A percentile compares a stretch with the other conserved stretches of the same genome.
Conservation (phyloP, 2,329 filamentous ascomycete species). For the Aspergillus proliferans region DNA sequence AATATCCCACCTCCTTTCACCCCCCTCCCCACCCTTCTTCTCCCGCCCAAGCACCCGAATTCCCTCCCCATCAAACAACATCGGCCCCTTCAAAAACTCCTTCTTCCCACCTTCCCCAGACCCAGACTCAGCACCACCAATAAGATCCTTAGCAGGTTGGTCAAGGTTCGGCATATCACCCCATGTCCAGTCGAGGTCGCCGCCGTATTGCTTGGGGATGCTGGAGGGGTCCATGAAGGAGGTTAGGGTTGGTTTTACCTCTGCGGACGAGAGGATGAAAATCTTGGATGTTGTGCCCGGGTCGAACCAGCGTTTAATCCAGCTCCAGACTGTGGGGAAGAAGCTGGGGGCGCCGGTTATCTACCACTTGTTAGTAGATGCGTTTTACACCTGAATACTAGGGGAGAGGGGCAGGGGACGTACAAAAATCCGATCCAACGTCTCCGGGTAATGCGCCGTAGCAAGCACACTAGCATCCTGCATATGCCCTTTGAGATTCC, state of each 20-base stretch:
- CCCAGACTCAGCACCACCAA: constrained; percentile 24
- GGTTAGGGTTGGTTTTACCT: constrained; percentile 70
- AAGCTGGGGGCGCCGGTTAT: constrained; percentile 86
- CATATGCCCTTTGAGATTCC: constrained; percentile 92
- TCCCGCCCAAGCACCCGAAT: constrained; percentile 30
- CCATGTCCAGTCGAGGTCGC: constrained; percentile 75
- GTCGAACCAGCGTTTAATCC: constrained; percentile 94
- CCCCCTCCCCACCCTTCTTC: constrained; percentile 18
- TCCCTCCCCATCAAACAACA: constrained; percentile 24
- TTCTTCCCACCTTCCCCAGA: constrained; percentile 20
- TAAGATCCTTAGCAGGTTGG: constrained; percentile 29
- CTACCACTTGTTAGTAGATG: constrained; percentile 24
- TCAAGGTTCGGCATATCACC: constrained; percentile 72
- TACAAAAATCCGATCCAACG: constrained; percentile 72
- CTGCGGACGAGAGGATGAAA: constrained; percentile 70
- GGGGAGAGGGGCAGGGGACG: constrained; percentile 14
- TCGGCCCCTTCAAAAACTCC: constrained; percentile 28
- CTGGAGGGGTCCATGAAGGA: constrained; percentile 75
- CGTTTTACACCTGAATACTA: constrained; percentile 2
- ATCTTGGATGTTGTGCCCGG: constrained; percentile 94
- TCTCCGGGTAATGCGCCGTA: constrained; percentile 93
- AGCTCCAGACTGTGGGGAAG: constrained; percentile 86
- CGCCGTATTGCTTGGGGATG: constrained; percentile 86
- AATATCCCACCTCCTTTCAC: background rate
- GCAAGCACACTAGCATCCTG: constrained; percentile 82